Percentiles rank a stretch among this genome's conserved stretches.
phyloP scores from a whole-genome alignment of 768 basidiomycete genomes.

The Hortiboletus campestris region DNA sequence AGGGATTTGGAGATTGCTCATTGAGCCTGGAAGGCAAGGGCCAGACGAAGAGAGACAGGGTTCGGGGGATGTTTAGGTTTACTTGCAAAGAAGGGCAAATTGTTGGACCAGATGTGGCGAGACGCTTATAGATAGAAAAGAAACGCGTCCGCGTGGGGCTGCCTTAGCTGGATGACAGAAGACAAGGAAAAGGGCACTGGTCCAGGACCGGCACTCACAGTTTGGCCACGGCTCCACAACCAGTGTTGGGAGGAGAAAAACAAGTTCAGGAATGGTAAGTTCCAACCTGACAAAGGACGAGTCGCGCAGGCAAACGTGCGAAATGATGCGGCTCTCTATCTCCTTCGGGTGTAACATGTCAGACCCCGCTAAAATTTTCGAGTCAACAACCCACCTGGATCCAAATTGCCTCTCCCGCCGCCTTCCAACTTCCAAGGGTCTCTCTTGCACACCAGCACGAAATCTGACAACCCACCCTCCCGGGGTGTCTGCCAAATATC shows the following conservation, averaged over 20 bases:
- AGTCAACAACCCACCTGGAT: slow-evolving; percentile 6
- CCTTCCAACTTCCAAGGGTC: neutral
- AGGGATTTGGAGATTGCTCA: slow-evolving; percentile 44
- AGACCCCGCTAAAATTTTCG: neutral
- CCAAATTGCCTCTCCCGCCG: neutral
- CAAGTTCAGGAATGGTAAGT: slow-evolving; percentile 12
- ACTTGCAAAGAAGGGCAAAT: neutral
- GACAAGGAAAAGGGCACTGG: slow-evolving; percentile 11
- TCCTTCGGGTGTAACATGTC: slow-evolving; percentile 10
- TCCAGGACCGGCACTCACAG: slow-evolving; percentile 15
- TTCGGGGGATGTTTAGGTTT: neutral
- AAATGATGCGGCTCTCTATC: slow-evolving; percentile 23
- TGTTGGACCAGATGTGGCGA: neutral
- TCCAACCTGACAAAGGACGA: slow-evolving; percentile 19
- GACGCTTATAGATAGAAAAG: slow-evolving; percentile 20
- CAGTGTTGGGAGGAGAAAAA: slow-evolving; percentile 15
- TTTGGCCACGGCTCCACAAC: slow-evolving; percentile 1
- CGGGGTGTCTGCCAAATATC: neutral
- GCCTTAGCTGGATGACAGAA: slow-evolving; percentile 15
- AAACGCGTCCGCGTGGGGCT: slow-evolving; percentile 20
- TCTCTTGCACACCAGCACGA: neutral
- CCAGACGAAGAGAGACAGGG: neutral
- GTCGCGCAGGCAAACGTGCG: slow-evolving; percentile 25
- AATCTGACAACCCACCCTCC: neutral
- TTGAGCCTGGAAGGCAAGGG: slow-evolving; percentile 6